Evolutionary conservation across 805 yeast genomes (phyloP), one percentile per base, ranked within the genome.

Genomic region (Pachysolen tannophilus): DNA sequence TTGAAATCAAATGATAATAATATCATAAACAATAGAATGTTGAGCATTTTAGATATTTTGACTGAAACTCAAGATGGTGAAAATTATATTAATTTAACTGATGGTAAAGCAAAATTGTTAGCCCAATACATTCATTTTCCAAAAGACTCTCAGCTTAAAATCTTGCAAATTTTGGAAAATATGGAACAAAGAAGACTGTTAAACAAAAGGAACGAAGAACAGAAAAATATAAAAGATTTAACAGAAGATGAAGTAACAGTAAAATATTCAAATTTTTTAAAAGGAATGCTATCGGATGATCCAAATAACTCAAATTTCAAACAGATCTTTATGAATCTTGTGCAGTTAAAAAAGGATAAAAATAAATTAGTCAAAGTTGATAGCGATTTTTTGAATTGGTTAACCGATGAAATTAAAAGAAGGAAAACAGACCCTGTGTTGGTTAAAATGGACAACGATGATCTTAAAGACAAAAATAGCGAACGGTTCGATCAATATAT

Each of bases 311-410:
- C 49, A 5, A 69, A 69, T 21, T 47, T 70, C n/a, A 58, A 65
- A 32, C 40, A 55, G 2, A 56, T 72, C 18, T 65, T 75, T 44
- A 55, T 60, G 25, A 49, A 53, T 23, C 43, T 69, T 16, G 57
- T 58, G 28, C 44, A 51, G 8, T 36, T 71, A 26, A 45, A 51
- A 5, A 53, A 56, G 1, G 43, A 57, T 0, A 53, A 67, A 23
- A n/a, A n/a, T n/a, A n/a, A n/a, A n/a, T n/a, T n/a, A n/a, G n/a
- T n/a, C n/a, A 56, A 58, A 17, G 54, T 61, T 1, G 50, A 52
- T 14, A 48, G 56, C 9, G 62, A 58, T 2, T 85, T 84, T 44
- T 39, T 82, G 30, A 56, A 65, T 16, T 85, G 94, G 94, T 53
- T 85, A 26, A 63, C 73, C 14, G 49, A 57, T 23, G 72, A 77